These are phyloP conservation scores for Pochonia chlamydosporia DNA, from an alignment of 2,329 filamentous ascomycete species.

Conservation along the genomic window DNA sequence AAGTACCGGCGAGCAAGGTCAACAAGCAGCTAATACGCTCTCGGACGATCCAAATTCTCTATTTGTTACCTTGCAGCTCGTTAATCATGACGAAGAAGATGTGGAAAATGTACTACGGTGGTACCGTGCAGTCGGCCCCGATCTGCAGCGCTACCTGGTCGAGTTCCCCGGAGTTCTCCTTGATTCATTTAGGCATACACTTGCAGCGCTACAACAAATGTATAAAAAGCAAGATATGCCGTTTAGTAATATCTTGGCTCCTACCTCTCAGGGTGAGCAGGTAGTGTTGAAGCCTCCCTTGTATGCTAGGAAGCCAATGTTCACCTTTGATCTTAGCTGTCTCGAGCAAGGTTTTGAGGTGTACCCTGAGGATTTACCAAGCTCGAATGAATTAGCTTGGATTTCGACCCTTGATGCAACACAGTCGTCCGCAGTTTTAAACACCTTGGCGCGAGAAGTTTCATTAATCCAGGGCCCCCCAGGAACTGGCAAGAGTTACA, in stretches of 20 bases:
- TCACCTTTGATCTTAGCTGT: conserved; percentile 40
- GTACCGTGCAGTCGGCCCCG: conserved; percentile 16
- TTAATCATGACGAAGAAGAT: conserved; percentile 16
- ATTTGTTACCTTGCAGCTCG: conserved; percentile 25
- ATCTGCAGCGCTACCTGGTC: conserved; percentile 33
- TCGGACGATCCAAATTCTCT: conserved; percentile 23
- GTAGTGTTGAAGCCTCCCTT: conserved; percentile 34
- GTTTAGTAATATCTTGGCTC: conserved; percentile 41
- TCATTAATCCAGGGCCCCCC: conserved; percentile 65
- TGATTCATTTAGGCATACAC: conserved; percentile 50
- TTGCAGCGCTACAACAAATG: conserved; percentile 51
- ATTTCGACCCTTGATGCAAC: conserved; percentile 45
- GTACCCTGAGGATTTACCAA: conserved; percentile 11
- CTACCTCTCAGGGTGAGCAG: conserved; percentile 13
- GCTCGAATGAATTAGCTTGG: conserved; percentile 18
- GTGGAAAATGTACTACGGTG: conserved; percentile 22
- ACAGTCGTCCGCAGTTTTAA: conserved; percentile 45
- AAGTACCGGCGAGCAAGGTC: conserved; percentile 10
- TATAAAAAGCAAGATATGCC: conserved; percentile 36
- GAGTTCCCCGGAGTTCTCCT: conserved; percentile 59
- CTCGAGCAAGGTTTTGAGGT: conserved; percentile 21
- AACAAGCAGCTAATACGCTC: conserved; percentile 17
- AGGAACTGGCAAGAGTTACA: conserved; percentile 63
- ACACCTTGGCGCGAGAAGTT: conserved; percentile 45
- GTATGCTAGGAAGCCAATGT: conserved; percentile 43